Conservation (phyloP, 495 filamentous ascomycete species). For the Schizothecium vesticola region DNA sequence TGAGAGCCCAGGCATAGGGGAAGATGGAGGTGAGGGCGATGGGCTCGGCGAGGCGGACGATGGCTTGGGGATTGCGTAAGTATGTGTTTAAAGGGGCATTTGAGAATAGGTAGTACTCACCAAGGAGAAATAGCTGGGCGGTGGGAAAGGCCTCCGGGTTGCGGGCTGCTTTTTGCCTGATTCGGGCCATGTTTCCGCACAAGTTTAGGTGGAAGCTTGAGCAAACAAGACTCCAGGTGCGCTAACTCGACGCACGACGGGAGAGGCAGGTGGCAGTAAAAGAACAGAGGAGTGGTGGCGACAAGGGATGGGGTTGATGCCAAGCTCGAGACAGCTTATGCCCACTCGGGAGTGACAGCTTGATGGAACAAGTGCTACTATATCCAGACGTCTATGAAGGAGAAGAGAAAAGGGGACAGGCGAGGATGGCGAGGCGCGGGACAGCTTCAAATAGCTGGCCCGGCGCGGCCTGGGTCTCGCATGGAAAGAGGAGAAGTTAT, state of each 20-base stretch:
- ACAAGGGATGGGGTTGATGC: neutral
- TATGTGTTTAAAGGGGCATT: neutral
- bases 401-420: neutral
- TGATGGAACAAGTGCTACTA: neutral
- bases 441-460: slow-evolving; percentile 7
- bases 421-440: neutral
- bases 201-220: neutral
- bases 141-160: slow-evolving; percentile 64
- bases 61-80: slow-evolving; percentile 22
- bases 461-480: neutral
- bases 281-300: neutral
- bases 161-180: slow-evolving; percentile 38
- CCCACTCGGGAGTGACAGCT: neutral
- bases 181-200: slow-evolving; percentile 39
- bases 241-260: neutral
- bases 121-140: slow-evolving; percentile 69
- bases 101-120: slow-evolving; percentile 41
- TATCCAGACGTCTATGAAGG: neutral
- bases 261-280: neutral
- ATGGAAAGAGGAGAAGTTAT: neutral
- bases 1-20: slow-evolving; percentile 81
- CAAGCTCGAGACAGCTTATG: neutral
- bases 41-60: slow-evolving; percentile 74
- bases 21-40: slow-evolving; percentile 85
- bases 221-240: neutral